phyloP scores from a whole-genome alignment of 78 protist species.

The Dictyostelium citrinum region DNA sequence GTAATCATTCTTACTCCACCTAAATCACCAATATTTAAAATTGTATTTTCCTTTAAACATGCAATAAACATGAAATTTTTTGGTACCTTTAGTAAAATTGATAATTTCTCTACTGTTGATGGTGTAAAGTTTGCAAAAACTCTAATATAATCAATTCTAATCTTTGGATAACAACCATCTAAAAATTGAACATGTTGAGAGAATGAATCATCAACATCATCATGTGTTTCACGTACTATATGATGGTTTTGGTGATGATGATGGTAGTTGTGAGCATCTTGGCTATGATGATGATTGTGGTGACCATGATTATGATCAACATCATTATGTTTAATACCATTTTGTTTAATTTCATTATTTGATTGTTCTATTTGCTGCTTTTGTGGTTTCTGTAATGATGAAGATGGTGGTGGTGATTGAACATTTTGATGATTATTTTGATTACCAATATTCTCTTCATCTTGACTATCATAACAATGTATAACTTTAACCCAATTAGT shows the following conservation, averaged over 20 bases:
- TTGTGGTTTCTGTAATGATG: too few species aligned
- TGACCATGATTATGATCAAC: background rate
- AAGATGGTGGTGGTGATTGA: background rate
- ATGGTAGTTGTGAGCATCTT: background rate
- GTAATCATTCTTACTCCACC: conserved; percentile 78
- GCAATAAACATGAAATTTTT: conserved; percentile 80
- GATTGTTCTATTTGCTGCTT: background rate
- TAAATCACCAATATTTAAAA: conserved; percentile 13
- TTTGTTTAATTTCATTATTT: background rate
- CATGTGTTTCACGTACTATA: background rate
- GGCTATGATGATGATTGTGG: background rate
- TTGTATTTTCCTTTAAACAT: conserved; percentile 32
- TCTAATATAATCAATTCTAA: conserved; percentile 71
- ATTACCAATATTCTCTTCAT: background rate
- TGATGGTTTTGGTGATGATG: background rate
- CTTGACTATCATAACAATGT: conserved; percentile 75
- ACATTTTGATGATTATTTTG: background rate
- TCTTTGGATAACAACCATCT: conserved; percentile 74
- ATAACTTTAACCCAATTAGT: conserved; percentile 83
- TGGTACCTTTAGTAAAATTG: conserved; percentile 3
- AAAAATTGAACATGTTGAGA: conserved; percentile 27
- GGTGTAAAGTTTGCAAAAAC: conserved; percentile 20
- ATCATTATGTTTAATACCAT: background rate
- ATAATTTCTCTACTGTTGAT: conserved; percentile 30
- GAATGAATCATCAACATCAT: background rate